Evolutionary conservation across 352 stramenopile species (phyloP), one percentile per base, ranked within the genome.

Genomic region (Blastocystis sp.): DNA sequence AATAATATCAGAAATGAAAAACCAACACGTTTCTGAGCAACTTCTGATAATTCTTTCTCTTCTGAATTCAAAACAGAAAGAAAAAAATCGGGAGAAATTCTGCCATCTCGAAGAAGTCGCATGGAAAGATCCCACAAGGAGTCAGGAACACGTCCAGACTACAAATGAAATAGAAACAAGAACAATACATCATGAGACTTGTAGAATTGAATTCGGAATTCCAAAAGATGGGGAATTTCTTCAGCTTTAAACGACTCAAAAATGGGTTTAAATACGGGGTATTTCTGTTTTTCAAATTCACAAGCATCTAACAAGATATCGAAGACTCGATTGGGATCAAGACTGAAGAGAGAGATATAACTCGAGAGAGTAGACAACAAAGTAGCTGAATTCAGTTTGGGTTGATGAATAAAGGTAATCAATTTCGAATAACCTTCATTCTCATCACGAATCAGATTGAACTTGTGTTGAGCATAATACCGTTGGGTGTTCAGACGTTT

Each of bases 391-490:
- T 65, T 46, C 5, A 83, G 49, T 29, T 37, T 39, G 0, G 71
- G 51, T 56, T 83, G 71, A 46, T 83, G 71, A 14, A 83, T 52
- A 67, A 66, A 83, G 3, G 71, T 32, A 29, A 83, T 29, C 49
- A 83, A 51, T 49, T 83, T 83, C 1, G 71, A 61, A n/a, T 83
- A 83, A 11, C 71, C 71, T 11, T 83, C 71, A 42, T 83, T 83
- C 71, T 83, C 71, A n/a, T 83, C 71, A 4, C 71, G 46, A 39
- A 83, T 61, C 49, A 83, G 54, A 66, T 83, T 83, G 71, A 83
- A 83, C 71, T 83, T 83, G 11, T 61, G 52, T 46, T 83, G 71
- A 16, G 71, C 51, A 27, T 83, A 83, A 54, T 83, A 63, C 5
- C 71, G 71, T 21, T 83, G 49, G 4, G 71, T 83, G 35, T 83